Conservation (phyloP, 148 eudicot genomes). For the Rhododendron griersonianum region DNA sequence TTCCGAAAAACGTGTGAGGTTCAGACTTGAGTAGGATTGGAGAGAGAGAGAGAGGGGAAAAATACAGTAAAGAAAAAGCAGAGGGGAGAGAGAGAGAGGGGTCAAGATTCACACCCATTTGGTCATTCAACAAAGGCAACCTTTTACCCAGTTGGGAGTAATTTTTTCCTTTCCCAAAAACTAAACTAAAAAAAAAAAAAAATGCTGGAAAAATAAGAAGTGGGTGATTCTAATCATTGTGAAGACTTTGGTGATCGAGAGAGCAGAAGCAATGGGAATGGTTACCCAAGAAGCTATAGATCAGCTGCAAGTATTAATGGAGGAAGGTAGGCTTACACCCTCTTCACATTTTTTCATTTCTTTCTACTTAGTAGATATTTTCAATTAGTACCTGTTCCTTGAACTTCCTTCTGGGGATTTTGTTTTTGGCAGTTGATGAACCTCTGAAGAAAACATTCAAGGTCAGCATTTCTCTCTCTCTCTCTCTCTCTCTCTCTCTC, state of each 20-base stretch:
- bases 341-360: neutral
- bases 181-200: neutral
- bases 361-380: neutral
- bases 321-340: conserved; percentile 24
- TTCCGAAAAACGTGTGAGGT: neutral
- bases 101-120: neutral
- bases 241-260: neutral
- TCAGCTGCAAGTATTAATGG: conserved; percentile 39
- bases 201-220: neutral
- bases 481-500: neutral
- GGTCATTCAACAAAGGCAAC: neutral
- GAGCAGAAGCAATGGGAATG: conserved; percentile 24
- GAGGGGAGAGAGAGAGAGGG: neutral
- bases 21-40: neutral
- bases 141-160: too few relatives aligned
- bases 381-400: neutral
- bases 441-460: conserved; percentile 42
- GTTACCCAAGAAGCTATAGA: conserved; percentile 35
- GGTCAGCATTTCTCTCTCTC: conserved; percentile 26
- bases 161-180: too few relatives aligned
- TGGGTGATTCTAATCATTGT: neutral
- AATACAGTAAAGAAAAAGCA: neutral
- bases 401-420: neutral
- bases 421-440: conserved; percentile 46
- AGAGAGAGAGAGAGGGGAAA: neutral